Percentiles rank a stretch among this genome's conserved stretches.
Conservation (phyloP, 495 filamentous ascomycete species). For the Daldinia vernicosa region DNA sequence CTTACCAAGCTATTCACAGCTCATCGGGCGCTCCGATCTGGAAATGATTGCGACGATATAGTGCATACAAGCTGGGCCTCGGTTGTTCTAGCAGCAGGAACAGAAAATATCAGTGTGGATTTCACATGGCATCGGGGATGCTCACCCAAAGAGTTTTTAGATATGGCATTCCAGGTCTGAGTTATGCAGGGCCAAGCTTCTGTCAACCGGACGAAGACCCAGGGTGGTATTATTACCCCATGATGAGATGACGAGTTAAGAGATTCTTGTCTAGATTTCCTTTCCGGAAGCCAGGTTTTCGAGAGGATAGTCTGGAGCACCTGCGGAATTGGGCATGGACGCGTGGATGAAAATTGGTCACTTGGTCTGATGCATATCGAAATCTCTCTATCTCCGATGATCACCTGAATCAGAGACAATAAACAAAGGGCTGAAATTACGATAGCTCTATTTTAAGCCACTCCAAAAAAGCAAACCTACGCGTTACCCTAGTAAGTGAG, state of each 20-base stretch:
- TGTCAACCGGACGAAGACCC: conserved; percentile 11
- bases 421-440: background rate
- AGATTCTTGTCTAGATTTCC: conserved; percentile 18
- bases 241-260: conserved; percentile 17
- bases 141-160: conserved; percentile 3
- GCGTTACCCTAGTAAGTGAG: conserved; percentile 1
- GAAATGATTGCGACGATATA: conserved; percentile 22
- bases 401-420: conserved; percentile 22
- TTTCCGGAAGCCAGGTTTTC: conserved; percentile 18
- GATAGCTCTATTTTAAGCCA: conserved; percentile 1
- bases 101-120: conserved; percentile 11
- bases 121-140: conserved; percentile 27
- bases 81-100: conserved; percentile 30
- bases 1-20: conserved; percentile 4
- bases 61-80: conserved; percentile 21
- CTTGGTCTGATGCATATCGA: background rate
- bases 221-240: conserved; percentile 25
- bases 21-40: conserved; percentile 14
- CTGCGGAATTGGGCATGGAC: conserved; percentile 21
- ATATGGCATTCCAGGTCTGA: conserved; percentile 29
- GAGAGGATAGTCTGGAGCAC: conserved; percentile 15
- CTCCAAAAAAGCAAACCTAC: background rate
- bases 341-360: conserved; percentile 9
- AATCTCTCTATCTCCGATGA: background rate
- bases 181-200: conserved; percentile 26